phyloP scores from a whole-genome alignment of 176 grass and related monocot species.

The Pontederia crassipes region DNA sequence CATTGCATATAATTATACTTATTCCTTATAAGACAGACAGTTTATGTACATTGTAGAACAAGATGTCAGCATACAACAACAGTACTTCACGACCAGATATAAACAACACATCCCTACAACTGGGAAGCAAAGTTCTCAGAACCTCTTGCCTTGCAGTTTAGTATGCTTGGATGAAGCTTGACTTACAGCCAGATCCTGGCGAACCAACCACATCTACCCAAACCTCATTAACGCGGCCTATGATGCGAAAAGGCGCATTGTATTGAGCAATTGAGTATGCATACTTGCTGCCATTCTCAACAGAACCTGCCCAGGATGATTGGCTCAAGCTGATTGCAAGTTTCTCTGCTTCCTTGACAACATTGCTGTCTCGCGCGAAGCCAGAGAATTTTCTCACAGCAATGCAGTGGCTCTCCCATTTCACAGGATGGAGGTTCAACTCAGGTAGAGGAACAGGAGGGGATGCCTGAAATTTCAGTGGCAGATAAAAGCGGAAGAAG shows the following conservation, averaged over 20 bases:
- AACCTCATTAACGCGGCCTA: constrained; percentile 70
- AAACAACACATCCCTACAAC: too few species aligned
- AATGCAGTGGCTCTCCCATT: constrained; percentile 62
- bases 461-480: constrained; percentile 54
- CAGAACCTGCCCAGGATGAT: constrained; percentile 52
- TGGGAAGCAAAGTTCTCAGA: too few species aligned
- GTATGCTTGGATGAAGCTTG: constrained; percentile 33
- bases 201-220: constrained; percentile 48
- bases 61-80: too few species aligned
- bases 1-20: too few species aligned
- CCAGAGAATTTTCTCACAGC: constrained; percentile 58
- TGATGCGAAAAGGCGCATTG: constrained; percentile 46
- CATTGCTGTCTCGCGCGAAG: constrained; percentile 49
- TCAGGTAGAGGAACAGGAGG: constrained; percentile 72
- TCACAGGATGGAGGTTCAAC: constrained; percentile 51
- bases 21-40: too few species aligned
- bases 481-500: constrained; percentile 54
- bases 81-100: too few species aligned
- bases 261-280: constrained; percentile 86
- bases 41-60: too few species aligned
- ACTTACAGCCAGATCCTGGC: constrained; percentile 32
- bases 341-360: constrained; percentile 71
- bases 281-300: constrained; percentile 27
- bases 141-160: not conserved
- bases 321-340: constrained; percentile 50